Evolutionary conservation across 768 basidiomycete species (phyloP).

Genomic region (Polyporus arcularius): DNA sequence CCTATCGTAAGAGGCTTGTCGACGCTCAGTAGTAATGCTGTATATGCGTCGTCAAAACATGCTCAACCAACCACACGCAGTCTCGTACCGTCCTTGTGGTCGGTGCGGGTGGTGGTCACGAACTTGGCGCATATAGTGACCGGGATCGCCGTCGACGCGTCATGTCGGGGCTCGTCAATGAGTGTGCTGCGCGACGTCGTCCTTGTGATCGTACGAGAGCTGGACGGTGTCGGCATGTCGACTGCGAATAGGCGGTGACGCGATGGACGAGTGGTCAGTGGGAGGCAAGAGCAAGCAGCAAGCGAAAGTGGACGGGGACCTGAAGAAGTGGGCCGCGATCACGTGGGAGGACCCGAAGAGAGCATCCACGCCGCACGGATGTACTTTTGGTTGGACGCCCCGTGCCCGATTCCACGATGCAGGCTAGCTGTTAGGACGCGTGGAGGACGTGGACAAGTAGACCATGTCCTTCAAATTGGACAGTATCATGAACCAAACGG

Average conservation of each 20-base stretch:
- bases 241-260: neutral
- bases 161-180: neutral
- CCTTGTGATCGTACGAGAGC: neutral
- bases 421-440: too few species aligned
- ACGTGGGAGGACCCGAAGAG: too few species aligned
- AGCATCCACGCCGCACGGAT: too few species aligned
- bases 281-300: too few species aligned
- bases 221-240: neutral
- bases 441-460: too few species aligned
- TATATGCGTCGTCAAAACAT: neutral
- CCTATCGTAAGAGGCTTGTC: conserved; percentile 70
- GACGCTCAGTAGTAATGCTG: conserved; percentile 62
- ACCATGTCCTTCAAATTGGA: too few species aligned
- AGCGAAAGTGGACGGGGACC: too few species aligned
- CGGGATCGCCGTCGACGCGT: neutral
- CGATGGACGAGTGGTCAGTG: neutral
- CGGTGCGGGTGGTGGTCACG: conserved; percentile 56
- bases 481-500: too few species aligned
- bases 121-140: conserved; percentile 71
- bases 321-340: too few species aligned
- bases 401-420: too few species aligned
- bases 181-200: conserved; percentile 1
- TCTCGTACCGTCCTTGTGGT: conserved; percentile 61
- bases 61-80: neutral
- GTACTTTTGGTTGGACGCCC: too few species aligned